Conservation (phyloP, 2,329 filamentous ascomycete genomes). For the Pseudonectria buxi region DNA sequence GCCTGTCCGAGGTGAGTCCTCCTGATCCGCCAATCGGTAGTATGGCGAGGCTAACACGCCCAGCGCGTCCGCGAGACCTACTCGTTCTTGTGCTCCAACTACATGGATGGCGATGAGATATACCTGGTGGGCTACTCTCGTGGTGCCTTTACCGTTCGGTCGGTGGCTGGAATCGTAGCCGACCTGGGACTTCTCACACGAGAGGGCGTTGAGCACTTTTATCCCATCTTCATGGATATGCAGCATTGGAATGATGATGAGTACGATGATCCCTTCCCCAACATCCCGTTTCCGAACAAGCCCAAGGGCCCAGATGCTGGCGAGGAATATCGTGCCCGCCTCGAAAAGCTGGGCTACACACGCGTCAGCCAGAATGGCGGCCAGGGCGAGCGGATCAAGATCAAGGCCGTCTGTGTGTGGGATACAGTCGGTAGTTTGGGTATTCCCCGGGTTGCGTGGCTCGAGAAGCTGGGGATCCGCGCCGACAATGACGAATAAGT, state of each 20-base stretch:
- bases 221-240: conserved; percentile 51
- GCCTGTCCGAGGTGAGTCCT: conserved; percentile 42
- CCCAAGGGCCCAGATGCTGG: conserved; percentile 38
- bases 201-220: conserved; percentile 47
- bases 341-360: conserved; percentile 38
- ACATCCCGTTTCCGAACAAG: conserved; percentile 41
- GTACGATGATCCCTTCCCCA: conserved; percentile 42
- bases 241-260: conserved; percentile 42
- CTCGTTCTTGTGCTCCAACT: conserved; percentile 56
- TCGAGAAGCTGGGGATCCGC: conserved; percentile 41
- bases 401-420: conserved; percentile 41
- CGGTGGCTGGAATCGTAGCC: conserved; percentile 46
- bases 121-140: conserved; percentile 51
- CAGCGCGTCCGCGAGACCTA: conserved; percentile 55
- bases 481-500: conserved; percentile 41
- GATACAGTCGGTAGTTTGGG: conserved; percentile 38
- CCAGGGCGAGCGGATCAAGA: conserved; percentile 37
- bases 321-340: conserved; percentile 35
- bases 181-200: conserved; percentile 46
- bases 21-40: neutral
- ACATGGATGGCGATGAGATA: conserved; percentile 51
- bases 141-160: conserved; percentile 53
- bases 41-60: conserved; percentile 3
- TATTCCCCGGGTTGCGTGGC: conserved; percentile 39
- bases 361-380: conserved; percentile 35